These are phyloP conservation scores for Tetragonia tetragonoides DNA, from an alignment of 148 eudicot species.

Conservation along the genomic window DNA sequence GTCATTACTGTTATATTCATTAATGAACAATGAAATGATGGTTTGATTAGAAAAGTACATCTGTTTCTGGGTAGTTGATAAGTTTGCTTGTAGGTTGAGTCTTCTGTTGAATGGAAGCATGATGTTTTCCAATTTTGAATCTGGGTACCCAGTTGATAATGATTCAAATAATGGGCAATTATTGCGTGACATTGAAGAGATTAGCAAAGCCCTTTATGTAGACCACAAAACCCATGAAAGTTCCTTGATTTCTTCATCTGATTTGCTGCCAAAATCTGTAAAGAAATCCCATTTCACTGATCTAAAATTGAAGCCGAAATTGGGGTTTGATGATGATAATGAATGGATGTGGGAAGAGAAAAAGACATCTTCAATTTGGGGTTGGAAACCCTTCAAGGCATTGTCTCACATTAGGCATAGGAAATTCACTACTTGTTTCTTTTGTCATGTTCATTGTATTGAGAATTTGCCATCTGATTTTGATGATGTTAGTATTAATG, in stretches of 20 bases:
- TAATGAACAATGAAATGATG: background rate
- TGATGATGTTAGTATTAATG: constrained; percentile 41
- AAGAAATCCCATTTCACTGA: constrained; percentile 22
- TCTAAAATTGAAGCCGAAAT: constrained; percentile 23
- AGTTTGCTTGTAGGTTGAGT: constrained; percentile 14
- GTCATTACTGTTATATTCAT: background rate
- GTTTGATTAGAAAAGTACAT: constrained; percentile 7
- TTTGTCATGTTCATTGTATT: constrained; percentile 66
- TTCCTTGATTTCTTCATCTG: constrained; percentile 33
- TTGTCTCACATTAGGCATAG: constrained; percentile 44
- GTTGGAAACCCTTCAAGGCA: constrained; percentile 69
- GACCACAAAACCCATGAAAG: constrained; percentile 33
- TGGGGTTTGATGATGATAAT: constrained; percentile 24
- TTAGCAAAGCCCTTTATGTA: constrained; percentile 63
- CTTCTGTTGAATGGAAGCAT: constrained; percentile 21
- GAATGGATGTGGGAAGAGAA: constrained; percentile 36
- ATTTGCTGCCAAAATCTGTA: constrained; percentile 20
- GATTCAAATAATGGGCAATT: constrained; percentile 46
- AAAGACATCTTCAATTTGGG: constrained; percentile 57
- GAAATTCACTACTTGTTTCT: constrained; percentile 56
- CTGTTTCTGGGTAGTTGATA: constrained; percentile 18
- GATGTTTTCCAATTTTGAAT: constrained; percentile 36
- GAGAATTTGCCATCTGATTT: constrained; percentile 55
- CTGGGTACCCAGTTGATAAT: constrained; percentile 24
- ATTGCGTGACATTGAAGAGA: constrained; percentile 65